Evolutionary conservation across 2,329 filamentous ascomycete species (phyloP).

Genomic region (Pseudogymnoascus sp.): DNA sequence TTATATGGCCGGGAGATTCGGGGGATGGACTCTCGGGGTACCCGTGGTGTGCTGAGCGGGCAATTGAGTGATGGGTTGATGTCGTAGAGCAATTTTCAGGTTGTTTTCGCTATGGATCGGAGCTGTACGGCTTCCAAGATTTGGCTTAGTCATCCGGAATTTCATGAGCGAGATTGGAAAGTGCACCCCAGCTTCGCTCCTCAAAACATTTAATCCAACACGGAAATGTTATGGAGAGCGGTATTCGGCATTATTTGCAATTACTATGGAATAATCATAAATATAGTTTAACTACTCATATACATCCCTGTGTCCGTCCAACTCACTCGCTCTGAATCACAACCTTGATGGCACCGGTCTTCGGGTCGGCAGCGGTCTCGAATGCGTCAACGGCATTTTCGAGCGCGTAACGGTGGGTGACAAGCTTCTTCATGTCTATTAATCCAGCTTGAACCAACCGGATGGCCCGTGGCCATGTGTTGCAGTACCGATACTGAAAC

Average conservation of each 20-base stretch:
- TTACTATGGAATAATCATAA: slow-evolving; percentile 7
- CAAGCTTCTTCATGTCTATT: slow-evolving; percentile 70
- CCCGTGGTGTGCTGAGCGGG: slow-evolving; percentile 18
- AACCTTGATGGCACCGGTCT: slow-evolving; percentile 95
- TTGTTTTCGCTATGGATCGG: slow-evolving; percentile 10
- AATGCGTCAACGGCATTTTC: slow-evolving; percentile 88
- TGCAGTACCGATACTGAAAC: slow-evolving; percentile 94
- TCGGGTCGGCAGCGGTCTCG: slow-evolving; percentile 76
- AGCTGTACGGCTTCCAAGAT: slow-evolving; percentile 10
- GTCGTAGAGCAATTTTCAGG: slow-evolving; percentile 13
- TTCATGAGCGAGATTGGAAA: slow-evolving; percentile 9
- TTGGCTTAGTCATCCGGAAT: slow-evolving; percentile 7
- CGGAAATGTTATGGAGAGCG: neutral
- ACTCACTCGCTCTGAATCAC: slow-evolving; percentile 64
- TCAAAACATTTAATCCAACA: slow-evolving; percentile 1
- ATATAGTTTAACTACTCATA: neutral
- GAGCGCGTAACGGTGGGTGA: slow-evolving; percentile 79
- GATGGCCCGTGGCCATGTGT: slow-evolving; percentile 93
- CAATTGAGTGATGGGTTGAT: slow-evolving; percentile 23
- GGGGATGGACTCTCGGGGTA: slow-evolving; percentile 16
- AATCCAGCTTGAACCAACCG: slow-evolving; percentile 77
- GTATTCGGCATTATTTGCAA: neutral
- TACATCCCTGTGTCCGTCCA: slow-evolving; percentile 15
- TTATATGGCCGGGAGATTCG: slow-evolving; percentile 18
- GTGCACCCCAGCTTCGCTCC: neutral